Conservation (phyloP, 441 rosid genomes). For the Francoa sonchifolia region DNA sequence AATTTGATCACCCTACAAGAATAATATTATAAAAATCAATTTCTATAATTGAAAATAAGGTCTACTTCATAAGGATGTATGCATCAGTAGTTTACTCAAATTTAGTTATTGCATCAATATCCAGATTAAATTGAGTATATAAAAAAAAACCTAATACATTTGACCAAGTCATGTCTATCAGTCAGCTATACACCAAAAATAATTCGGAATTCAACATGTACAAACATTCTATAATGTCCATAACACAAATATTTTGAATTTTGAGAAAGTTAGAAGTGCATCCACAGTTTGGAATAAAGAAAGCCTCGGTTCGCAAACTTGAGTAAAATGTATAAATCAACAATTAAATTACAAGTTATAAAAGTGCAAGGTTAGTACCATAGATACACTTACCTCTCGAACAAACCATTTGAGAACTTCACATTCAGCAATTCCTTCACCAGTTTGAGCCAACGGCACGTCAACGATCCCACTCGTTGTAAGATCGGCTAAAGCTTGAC, state of each 20-base stretch:
- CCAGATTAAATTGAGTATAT: no score
- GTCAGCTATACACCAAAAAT: no score
- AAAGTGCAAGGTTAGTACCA: background rate
- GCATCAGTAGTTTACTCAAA: no score
- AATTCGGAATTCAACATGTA: background rate
- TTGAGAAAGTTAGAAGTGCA: no score
- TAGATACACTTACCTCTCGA: constrained; percentile 42
- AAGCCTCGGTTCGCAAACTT: no score
- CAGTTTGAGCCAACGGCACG: constrained; percentile 87
- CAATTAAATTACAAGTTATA: background rate
- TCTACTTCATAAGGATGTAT: no score
- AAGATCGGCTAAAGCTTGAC: constrained; percentile 32
- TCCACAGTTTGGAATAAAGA: no score
- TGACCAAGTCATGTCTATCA: background rate
- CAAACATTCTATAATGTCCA: background rate
- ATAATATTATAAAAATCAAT: constrained; percentile 6
- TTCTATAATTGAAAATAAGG: background rate
- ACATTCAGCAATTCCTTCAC: constrained; percentile 93
- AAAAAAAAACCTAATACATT: no score
- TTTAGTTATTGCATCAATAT: no score
- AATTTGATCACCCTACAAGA: constrained; percentile 54
- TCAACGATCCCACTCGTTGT: constrained; percentile 33
- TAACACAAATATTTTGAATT: background rate
- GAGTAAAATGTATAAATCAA: no score
- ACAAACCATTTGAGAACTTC: constrained; percentile 88